These are phyloP conservation scores for Parathielavia appendiculata DNA, from an alignment of 495 filamentous ascomycete species.

Conservation along the genomic window DNA sequence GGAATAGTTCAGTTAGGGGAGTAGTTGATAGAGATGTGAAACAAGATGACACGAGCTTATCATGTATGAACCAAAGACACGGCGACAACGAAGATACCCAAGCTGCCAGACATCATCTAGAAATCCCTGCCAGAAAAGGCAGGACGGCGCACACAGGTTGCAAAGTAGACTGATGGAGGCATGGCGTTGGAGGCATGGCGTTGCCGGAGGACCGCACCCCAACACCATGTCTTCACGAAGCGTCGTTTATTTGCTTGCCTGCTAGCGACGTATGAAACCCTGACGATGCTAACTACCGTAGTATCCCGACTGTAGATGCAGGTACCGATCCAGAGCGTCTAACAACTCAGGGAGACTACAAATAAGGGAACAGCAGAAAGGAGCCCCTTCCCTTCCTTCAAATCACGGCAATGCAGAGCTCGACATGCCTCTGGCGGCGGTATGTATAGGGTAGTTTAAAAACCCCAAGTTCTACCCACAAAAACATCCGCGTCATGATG, in stretches of 20 bases:
- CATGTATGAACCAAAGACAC: no score
- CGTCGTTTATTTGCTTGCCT: slow-evolving; percentile 9
- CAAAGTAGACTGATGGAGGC: no score
- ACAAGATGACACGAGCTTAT: no score
- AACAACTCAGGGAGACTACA: no score
- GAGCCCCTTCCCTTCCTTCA: slow-evolving; percentile 2
- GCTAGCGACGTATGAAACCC: neutral
- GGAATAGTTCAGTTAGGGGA: no score
- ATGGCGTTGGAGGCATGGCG: no score
- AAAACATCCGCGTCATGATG: neutral
- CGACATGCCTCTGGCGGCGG: neutral
- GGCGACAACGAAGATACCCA: no score
- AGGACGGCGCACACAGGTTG: no score
- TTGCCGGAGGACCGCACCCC: neutral
- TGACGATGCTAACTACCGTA: neutral
- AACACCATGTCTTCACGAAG: neutral
- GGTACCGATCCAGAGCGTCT: neutral
- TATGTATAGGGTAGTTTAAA: neutral
- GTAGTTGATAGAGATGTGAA: no score
- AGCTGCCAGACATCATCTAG: neutral
- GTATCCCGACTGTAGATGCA: neutral
- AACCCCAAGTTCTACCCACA: neutral
- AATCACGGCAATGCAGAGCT: neutral
- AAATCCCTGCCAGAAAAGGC: neutral
- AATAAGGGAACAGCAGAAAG: neutral